Evolutionary conservation across 2,329 filamentous ascomycete species (phyloP).

Genomic region (Alternaria arbusti): DNA sequence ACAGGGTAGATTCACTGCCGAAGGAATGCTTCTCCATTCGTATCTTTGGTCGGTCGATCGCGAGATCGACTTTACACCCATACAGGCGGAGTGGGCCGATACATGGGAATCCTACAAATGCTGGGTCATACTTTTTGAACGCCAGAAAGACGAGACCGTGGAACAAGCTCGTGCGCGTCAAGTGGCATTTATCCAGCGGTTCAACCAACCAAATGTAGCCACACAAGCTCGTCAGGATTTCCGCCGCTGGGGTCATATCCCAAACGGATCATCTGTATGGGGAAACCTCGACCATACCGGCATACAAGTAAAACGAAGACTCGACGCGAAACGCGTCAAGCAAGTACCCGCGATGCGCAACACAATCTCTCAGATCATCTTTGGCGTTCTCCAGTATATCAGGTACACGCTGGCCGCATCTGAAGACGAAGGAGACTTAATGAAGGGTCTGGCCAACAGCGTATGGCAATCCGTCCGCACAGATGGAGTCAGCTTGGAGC

Average conservation of each 20-base stretch:
- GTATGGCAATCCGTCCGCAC: neutral
- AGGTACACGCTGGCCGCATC: neutral
- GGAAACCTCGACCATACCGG: neutral
- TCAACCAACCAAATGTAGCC: neutral
- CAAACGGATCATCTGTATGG: neutral
- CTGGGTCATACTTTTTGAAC: neutral
- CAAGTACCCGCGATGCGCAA: neutral
- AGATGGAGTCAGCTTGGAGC: neutral
- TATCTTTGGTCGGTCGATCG: neutral
- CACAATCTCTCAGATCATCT: neutral
- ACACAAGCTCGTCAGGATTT: neutral
- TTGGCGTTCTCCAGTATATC: neutral
- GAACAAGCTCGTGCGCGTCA: neutral
- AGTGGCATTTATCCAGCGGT: neutral
- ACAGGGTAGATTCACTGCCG: neutral
- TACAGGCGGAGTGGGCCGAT: neutral
- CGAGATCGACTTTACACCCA: neutral
- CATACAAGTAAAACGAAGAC: neutral
- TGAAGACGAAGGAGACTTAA: neutral
- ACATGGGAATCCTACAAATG: neutral
- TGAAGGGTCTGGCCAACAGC: neutral
- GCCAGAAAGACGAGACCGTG: neutral
- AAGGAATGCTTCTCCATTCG: neutral
- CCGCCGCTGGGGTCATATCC: neutral
- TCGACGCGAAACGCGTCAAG: neutral